Evolutionary conservation across 75 land plant species (phyloP).

Genomic region (Cupressus sempervirens): DNA sequence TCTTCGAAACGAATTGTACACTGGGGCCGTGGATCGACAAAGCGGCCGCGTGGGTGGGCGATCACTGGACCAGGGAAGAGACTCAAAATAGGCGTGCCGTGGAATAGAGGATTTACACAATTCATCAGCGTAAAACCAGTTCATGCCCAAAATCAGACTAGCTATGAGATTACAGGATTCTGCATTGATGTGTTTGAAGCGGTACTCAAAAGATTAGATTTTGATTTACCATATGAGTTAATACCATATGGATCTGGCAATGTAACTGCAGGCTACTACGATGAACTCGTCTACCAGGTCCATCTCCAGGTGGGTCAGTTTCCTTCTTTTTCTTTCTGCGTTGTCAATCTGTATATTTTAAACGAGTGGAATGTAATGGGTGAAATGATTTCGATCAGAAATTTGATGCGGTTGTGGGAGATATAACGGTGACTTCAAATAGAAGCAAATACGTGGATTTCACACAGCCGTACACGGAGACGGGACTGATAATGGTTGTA

Average conservation of each 20-base stretch:
- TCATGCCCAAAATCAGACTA: too few relatives aligned
- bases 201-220: conserved; percentile 23
- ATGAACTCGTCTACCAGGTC: conserved; percentile 21
- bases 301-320: conserved; percentile 28
- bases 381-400: too few relatives aligned
- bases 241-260: background rate
- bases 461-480: too few relatives aligned
- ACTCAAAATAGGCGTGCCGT: conserved; percentile 18
- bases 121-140: background rate
- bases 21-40: background rate
- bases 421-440: too few relatives aligned
- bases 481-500: too few relatives aligned
- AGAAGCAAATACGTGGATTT: too few relatives aligned
- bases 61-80: background rate
- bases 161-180: background rate
- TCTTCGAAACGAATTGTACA: background rate
- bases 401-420: too few relatives aligned
- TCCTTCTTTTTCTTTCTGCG: background rate
- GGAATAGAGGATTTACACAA: conserved; percentile 16
- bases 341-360: background rate
- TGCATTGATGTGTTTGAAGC: conserved; percentile 24
- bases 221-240: conserved; percentile 17
- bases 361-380: background rate
- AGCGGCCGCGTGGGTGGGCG: too few relatives aligned
- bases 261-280: conserved; percentile 21